These are phyloP conservation scores for Hypoxylon fuscum DNA, from an alignment of 495 filamentous ascomycete species.

Conservation along the genomic window DNA sequence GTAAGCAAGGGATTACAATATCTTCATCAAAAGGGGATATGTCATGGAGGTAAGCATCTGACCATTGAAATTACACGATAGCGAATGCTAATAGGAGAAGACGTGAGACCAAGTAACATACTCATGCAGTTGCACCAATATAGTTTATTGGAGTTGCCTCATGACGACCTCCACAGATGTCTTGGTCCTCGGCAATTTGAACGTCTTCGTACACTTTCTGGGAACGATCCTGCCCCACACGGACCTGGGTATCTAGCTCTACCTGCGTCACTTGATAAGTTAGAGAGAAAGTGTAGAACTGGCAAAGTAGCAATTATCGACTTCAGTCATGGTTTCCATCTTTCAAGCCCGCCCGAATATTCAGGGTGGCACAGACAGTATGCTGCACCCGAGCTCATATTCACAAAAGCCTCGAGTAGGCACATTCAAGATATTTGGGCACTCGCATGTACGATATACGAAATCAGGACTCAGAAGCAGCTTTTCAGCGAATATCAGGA, in stretches of 20 bases:
- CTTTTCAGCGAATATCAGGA: constrained; percentile 20
- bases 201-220: constrained; percentile 1
- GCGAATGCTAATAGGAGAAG: neutral
- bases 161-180: neutral
- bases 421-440: constrained; percentile 40
- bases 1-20: constrained; percentile 24
- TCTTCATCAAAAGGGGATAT: constrained; percentile 24
- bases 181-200: constrained; percentile 15
- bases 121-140: constrained; percentile 15
- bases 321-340: constrained; percentile 32
- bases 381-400: constrained; percentile 36
- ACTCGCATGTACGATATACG: constrained; percentile 32
- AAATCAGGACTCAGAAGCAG: constrained; percentile 13
- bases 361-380: constrained; percentile 27
- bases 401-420: constrained; percentile 22
- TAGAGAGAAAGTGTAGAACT: constrained; percentile 17
- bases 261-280: constrained; percentile 10
- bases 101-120: constrained; percentile 22
- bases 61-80: neutral
- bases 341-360: neutral
- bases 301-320: constrained; percentile 37
- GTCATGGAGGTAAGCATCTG: constrained; percentile 15
- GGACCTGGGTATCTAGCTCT: neutral
- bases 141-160: constrained; percentile 6
- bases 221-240: constrained; percentile 6